Evolutionary conservation across 2,329 filamentous ascomycete genomes (phyloP).

Genomic region (Rutstroemia sp.): DNA sequence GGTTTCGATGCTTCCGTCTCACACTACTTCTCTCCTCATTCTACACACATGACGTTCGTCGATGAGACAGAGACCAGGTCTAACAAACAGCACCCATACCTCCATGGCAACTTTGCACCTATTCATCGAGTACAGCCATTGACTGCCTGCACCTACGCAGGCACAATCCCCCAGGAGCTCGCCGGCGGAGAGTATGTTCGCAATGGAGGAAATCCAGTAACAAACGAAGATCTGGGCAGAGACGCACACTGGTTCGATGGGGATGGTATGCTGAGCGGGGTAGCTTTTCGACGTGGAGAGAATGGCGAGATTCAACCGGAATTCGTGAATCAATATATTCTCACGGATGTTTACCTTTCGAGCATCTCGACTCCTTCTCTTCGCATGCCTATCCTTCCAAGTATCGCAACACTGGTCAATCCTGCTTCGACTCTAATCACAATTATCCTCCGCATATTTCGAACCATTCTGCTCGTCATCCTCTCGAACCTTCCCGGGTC

Average conservation of each 20-base stretch:
- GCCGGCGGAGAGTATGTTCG: constrained; percentile 64
- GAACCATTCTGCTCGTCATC: constrained; percentile 50
- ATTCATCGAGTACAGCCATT: constrained; percentile 47
- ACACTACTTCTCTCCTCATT: constrained; percentile 19
- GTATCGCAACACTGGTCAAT: constrained; percentile 58
- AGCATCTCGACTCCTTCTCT: constrained; percentile 40
- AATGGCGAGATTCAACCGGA: constrained; percentile 43
- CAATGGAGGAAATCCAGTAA: constrained; percentile 62
- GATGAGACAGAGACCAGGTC: constrained; percentile 19
- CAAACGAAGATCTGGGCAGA: constrained; percentile 50
- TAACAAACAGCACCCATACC: constrained; percentile 36
- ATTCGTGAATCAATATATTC: constrained; percentile 62
- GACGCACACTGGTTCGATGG: constrained; percentile 71
- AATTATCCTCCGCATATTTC: constrained; percentile 43
- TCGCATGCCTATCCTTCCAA: constrained; percentile 53
- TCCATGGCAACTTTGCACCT: constrained; percentile 64
- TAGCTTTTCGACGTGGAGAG: constrained; percentile 45
- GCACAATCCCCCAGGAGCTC: constrained; percentile 56
- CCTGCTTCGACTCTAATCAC: constrained; percentile 45
- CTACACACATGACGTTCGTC: constrained; percentile 18
- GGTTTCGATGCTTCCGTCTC: background rate
- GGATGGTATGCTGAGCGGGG: constrained; percentile 66
- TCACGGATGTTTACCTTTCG: constrained; percentile 59
- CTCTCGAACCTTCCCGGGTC: constrained; percentile 51
- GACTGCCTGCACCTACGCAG: constrained; percentile 49